phyloP scores from a whole-genome alignment of 139 green algal species.

The Eudorina sp. region DNA sequence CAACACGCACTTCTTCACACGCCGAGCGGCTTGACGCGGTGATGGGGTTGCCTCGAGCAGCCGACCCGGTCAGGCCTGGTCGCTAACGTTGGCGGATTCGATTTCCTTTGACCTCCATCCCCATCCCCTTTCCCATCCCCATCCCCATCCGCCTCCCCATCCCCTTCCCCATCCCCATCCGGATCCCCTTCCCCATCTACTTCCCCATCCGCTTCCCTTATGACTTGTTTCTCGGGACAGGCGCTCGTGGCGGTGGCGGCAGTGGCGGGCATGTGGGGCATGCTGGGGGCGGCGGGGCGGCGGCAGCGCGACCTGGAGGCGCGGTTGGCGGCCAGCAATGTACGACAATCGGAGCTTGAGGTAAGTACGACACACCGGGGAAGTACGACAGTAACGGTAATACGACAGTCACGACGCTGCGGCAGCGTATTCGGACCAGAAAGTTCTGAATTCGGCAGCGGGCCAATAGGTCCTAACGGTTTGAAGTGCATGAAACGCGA shows the following conservation, averaged over 20 bases:
- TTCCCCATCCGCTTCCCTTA: neutral
- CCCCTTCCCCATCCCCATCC: neutral
- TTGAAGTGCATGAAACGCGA: no score
- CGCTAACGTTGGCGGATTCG: no score
- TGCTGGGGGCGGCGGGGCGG: slow-evolving; percentile 8
- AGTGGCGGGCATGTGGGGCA: neutral
- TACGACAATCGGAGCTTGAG: slow-evolving; percentile 6
- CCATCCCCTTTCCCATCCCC: neutral
- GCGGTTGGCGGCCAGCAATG: neutral
- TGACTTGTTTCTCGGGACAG: no score
- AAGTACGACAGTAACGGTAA: no score
- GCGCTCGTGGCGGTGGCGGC: slow-evolving; percentile 4
- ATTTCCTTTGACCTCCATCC: neutral
- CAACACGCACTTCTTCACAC: no score
- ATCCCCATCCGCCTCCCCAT: neutral
- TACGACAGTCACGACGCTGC: no score
- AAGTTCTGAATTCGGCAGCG: no score
- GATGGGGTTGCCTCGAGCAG: no score
- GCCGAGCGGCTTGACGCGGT: no score
- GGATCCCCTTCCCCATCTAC: neutral
- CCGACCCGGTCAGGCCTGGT: no score
- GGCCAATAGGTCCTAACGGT: no score
- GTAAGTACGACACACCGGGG: neutral
- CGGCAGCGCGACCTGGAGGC: slow-evolving; percentile 9
- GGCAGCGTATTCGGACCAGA: no score